Evolutionary conservation across 768 basidiomycete species (phyloP).

Genomic region (Boletus fagicola): DNA sequence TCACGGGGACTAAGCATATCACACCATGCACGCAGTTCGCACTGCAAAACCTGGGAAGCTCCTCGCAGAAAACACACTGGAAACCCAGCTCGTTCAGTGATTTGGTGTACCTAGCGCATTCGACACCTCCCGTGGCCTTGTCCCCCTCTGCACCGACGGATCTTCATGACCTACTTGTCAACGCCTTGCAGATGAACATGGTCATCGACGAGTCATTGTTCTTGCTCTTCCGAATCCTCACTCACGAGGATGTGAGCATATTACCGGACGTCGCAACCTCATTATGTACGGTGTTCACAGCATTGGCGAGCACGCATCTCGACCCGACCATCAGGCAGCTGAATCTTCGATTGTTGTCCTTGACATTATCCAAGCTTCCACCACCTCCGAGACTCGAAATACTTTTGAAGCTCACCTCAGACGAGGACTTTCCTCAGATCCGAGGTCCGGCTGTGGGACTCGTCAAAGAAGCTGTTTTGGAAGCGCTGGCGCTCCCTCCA

Average conservation of each 20-base stretch:
- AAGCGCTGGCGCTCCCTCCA: slow-evolving; percentile 40
- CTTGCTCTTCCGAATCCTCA: slow-evolving; percentile 42
- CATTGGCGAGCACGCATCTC: slow-evolving; percentile 60
- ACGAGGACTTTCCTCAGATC: slow-evolving; percentile 60
- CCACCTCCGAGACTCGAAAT: slow-evolving; percentile 51
- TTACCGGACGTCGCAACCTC: slow-evolving; percentile 47
- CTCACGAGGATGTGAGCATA: slow-evolving; percentile 20
- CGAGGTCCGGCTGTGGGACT: slow-evolving; percentile 65
- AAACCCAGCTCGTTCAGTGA: slow-evolving; percentile 29
- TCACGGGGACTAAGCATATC: background rate
- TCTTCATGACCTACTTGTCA: slow-evolving; percentile 43
- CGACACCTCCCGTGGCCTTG: slow-evolving; percentile 15
- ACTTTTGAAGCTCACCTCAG: slow-evolving; percentile 50
- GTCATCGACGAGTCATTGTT: slow-evolving; percentile 62
- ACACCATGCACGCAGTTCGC: slow-evolving; percentile 24
- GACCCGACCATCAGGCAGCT: slow-evolving; percentile 58
- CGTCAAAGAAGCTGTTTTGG: slow-evolving; percentile 63
- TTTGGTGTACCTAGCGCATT: slow-evolving; percentile 27
- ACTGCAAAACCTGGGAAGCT: slow-evolving; percentile 34
- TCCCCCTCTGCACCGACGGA: slow-evolving; percentile 16
- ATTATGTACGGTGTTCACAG: slow-evolving; percentile 49
- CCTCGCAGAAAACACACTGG: slow-evolving; percentile 1
- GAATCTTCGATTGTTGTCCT: slow-evolving; percentile 57
- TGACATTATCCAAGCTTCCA: slow-evolving; percentile 49
- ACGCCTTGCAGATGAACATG: slow-evolving; percentile 51